Evolutionary conservation across 495 filamentous ascomycete genomes (phyloP).

Genomic region (Parachaetomium inaequale): DNA sequence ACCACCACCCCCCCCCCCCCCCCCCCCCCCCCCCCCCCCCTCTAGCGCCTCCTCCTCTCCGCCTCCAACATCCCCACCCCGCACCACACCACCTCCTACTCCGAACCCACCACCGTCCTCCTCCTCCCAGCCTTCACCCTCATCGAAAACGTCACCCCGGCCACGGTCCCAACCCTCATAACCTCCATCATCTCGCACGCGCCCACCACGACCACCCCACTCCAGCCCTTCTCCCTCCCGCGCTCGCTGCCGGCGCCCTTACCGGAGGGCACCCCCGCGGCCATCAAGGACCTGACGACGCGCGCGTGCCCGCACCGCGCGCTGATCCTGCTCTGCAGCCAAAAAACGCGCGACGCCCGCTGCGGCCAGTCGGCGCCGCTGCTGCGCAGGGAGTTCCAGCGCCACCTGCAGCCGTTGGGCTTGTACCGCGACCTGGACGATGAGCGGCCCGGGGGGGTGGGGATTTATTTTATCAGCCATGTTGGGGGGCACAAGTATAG

Average conservation of each 20-base stretch:
- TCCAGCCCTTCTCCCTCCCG: slow-evolving; percentile 43
- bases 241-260: slow-evolving; percentile 54
- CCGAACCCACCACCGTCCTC: slow-evolving; percentile 73
- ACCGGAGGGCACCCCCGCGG: slow-evolving; percentile 30
- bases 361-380: slow-evolving; percentile 92
- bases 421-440: slow-evolving; percentile 86
- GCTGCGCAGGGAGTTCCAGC: slow-evolving; percentile 78
- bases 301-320: slow-evolving; percentile 74
- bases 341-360: slow-evolving; percentile 86
- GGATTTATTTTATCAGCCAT: slow-evolving; percentile 93
- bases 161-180: slow-evolving; percentile 68
- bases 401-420: slow-evolving; percentile 79
- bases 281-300: slow-evolving; percentile 52
- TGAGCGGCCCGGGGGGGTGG: slow-evolving; percentile 81
- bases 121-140: slow-evolving; percentile 84
- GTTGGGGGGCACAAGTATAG: slow-evolving; percentile 93
- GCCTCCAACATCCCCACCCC: slow-evolving; percentile 90
- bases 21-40: not conserved
- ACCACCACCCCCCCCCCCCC: not conserved
- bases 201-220: slow-evolving; percentile 70
- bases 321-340: slow-evolving; percentile 90
- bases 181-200: slow-evolving; percentile 64
- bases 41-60: slow-evolving; percentile 82
- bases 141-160: slow-evolving; percentile 80
- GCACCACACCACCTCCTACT: slow-evolving; percentile 50